Evolutionary conservation across 2,329 filamentous ascomycete genomes (phyloP), one percentile per base, ranked within the genome.

Genomic region (Nothophaeocryptopus gaeumannii): DNA sequence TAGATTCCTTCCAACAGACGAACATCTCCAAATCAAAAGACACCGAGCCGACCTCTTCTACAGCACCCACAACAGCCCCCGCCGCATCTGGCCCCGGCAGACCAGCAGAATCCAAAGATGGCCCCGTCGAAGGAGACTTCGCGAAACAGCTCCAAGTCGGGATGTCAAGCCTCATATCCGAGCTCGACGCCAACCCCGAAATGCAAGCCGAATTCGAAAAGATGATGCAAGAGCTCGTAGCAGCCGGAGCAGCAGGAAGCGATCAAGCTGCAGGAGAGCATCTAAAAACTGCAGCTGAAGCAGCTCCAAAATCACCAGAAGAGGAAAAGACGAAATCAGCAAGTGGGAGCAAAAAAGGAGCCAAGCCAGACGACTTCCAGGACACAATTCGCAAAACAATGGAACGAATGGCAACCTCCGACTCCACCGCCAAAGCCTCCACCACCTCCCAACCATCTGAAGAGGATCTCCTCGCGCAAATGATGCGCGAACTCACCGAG

Each of bases 381-480:
- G 90, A 96, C 52, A 95, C 89, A 0, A 97, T 99, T 62, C 84
- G 86, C 53, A 84, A 84, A 61, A 97, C 93, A 0, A 96, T 99
- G 87, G 89, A 95, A 71, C 86, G 93, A 41, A 96, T 99, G 89
- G 88, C 95, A 63, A 82, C 82, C 31, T 96, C 90, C 0, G 90
- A 88, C 2, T 85, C 92, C 35, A 85, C 90, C 59, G 91, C 91
- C 3, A 90, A 88, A 0, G 87, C 88, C 2, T 89, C 89, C 0
- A 82, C 85, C 1, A 78, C 85, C 2, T 84, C 83, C 1, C 50
- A 53, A 9, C 42, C 52, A 5, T 76, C 76, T 0, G 83, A 77
- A 41, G 84, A 96, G 57, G 91, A 96, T 67, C 83, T 97, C 64
- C 76, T 99, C 37, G 84, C 88, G n/a, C 88, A 96, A 68, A 84